Percentiles rank a stretch among this genome's conserved stretches.
Evolutionary conservation across 148 eudicot genomes (phyloP).

Genomic region (Camellia granthamiana): DNA sequence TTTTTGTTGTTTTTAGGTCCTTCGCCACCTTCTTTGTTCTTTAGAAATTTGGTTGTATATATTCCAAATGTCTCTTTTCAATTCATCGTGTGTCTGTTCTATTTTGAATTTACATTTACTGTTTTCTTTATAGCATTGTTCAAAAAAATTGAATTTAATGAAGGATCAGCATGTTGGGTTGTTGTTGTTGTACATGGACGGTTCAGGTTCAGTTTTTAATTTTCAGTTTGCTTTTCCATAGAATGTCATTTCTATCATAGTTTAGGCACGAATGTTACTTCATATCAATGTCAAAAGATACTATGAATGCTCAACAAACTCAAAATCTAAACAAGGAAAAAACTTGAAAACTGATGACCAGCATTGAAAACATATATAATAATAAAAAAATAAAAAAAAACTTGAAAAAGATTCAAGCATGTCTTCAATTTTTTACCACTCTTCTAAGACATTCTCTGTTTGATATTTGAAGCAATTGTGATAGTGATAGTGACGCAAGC

Average conservation of each 20-base stretch:
- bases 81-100: neutral
- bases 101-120: neutral
- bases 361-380: too few relatives aligned
- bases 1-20: neutral
- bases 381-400: too few relatives aligned
- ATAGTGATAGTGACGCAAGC: too few relatives aligned
- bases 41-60: conserved; percentile 6
- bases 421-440: too few relatives aligned
- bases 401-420: too few relatives aligned
- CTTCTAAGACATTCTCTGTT: too few relatives aligned
- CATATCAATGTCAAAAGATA: too few relatives aligned
- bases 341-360: too few relatives aligned
- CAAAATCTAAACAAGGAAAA: too few relatives aligned
- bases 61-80: neutral
- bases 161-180: neutral
- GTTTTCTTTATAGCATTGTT: neutral
- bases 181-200: neutral
- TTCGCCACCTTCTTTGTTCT: neutral
- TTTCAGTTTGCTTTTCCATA: neutral
- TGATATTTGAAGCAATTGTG: too few relatives aligned
- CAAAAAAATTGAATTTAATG: neutral
- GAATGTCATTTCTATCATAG: neutral
- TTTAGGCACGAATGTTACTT: too few relatives aligned
- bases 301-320: too few relatives aligned
- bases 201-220: neutral